A percentile compares a stretch with the other conserved stretches of the same genome.
These are phyloP conservation scores for Globisporangium nagaii DNA, from an alignment of 352 stramenopile species.

Conservation along the genomic window DNA sequence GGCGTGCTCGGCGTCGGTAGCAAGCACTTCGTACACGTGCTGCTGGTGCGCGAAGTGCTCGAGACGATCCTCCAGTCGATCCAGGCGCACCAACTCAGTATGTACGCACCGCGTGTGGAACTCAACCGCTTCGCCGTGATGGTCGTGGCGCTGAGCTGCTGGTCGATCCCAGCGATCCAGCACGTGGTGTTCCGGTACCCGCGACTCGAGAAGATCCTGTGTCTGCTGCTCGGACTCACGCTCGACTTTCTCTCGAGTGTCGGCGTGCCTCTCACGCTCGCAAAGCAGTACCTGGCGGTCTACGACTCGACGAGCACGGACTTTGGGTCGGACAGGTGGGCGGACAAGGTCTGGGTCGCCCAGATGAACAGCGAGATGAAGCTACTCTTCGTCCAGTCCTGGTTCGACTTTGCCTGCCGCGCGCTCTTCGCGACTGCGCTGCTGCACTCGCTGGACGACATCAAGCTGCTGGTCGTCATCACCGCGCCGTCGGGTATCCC, in stretches of 20 bases:
- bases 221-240: constrained; percentile 16
- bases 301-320: constrained; percentile 12
- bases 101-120: constrained; percentile 13
- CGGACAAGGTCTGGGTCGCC: neutral
- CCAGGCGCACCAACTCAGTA: constrained; percentile 16
- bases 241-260: constrained; percentile 37
- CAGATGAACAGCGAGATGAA: neutral
- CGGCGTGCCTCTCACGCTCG: constrained; percentile 18
- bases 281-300: constrained; percentile 13
- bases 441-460: constrained; percentile 9
- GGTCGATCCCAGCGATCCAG: constrained; percentile 27
- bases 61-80: constrained; percentile 15
- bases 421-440: constrained; percentile 13
- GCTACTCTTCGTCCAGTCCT: neutral
- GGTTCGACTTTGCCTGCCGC: neutral
- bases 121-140: constrained; percentile 21
- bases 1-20: constrained; percentile 12
- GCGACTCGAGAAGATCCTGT: constrained; percentile 20
- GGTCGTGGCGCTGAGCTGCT: constrained; percentile 30
- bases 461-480: constrained; percentile 19
- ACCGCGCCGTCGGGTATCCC: neutral
- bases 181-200: constrained; percentile 2
- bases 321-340: constrained; percentile 31
- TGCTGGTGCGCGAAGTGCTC: constrained; percentile 7
- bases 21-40: constrained; percentile 13